phyloP scores from a whole-genome alignment of 345 rosid genomes.

The Aquilaria yunnanensis region DNA sequence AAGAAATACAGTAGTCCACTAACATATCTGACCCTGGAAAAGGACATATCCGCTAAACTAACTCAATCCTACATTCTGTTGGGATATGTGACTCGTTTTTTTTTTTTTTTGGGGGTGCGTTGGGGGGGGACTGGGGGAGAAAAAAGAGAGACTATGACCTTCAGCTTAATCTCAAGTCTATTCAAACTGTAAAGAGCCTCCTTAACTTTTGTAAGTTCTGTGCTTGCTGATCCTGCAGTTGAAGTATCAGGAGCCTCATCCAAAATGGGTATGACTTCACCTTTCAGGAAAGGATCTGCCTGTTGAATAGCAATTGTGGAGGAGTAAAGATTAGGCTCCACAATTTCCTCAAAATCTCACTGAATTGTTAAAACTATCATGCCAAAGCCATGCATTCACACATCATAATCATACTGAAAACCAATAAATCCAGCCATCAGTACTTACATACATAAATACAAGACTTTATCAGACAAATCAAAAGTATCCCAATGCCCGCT shows the following conservation, averaged over 20 bases:
- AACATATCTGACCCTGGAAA: no score
- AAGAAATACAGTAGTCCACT: no score
- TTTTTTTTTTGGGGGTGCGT: no score
- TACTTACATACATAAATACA: not conserved
- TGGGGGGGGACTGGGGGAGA: no score
- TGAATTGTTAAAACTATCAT: not conserved
- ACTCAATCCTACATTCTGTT: no score
- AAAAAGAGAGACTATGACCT: conserved; percentile 32
- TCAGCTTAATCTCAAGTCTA: conserved; percentile 69
- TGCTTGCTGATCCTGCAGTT: conserved; percentile 16
- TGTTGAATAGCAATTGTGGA: conserved; percentile 21
- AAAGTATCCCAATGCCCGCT: no score
- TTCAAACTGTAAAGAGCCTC: conserved; percentile 56
- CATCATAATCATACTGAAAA: no score
- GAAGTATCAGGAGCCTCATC: conserved; percentile 28
- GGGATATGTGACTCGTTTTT: no score
- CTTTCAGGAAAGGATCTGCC: conserved; percentile 74
- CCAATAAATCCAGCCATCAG: no score
- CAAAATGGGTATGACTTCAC: conserved; percentile 56
- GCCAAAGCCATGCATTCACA: not conserved
- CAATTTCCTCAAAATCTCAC: not conserved
- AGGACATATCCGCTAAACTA: no score
- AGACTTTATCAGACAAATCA: not conserved
- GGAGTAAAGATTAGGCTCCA: not conserved
- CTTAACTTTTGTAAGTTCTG: conserved; percentile 36